Evolutionary conservation across 1,284 basidiomycete genomes (phyloP), one percentile per base, ranked within the genome.

Genomic region (Boletus smithii): DNA sequence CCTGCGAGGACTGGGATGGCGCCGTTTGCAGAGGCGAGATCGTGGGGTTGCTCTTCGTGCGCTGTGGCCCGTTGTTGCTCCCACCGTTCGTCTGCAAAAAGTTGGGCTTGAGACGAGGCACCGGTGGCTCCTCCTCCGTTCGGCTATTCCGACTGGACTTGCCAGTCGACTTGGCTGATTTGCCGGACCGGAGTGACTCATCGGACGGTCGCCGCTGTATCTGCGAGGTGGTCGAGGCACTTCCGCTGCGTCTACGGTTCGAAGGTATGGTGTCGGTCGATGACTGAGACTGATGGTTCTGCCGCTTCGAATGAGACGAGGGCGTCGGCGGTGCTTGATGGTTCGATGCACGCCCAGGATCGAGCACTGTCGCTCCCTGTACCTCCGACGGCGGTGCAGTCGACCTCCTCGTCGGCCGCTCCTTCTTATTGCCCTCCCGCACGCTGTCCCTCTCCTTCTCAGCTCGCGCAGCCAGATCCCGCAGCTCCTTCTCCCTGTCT

Each of bases 41-140:
- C n/a, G 57, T 42, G 3, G 75, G 71, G 66, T 73, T 74, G 51
- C 74, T 75, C 65, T 74, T 73, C 53, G 64, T 69, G 16, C 75
- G 71, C 10, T 71, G 63, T 24, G 73, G 59, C 9, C 46, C 49
- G 14, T n/a, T n/a, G n/a, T n/a, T n/a, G n/a, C n/a, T n/a, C n/a
- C n/a, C n/a, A n/a, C 45, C 51, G 7, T 47, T 59, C n/a, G 50
- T 24, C 27, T 54, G 55, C 27, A 45, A 43, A 43, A 62, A 64
- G 35, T 62, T 56, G 45, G 63, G 60, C 36, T 62, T 62, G 14
- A 62, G 53, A 23, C 62, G 65, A 22, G 64, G 61, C 3, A 63
- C 63, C 0, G 62, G 62, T 4, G 65, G 65, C 22, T 62, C 62
- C 13, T 66, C 65, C 18, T 67, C 65, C 10, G 44, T 26, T 34